Evolutionary conservation across 495 filamentous ascomycete species (phyloP), one percentile per base, ranked within the genome.

Genomic region (Lindgomyces ingoldianus): DNA sequence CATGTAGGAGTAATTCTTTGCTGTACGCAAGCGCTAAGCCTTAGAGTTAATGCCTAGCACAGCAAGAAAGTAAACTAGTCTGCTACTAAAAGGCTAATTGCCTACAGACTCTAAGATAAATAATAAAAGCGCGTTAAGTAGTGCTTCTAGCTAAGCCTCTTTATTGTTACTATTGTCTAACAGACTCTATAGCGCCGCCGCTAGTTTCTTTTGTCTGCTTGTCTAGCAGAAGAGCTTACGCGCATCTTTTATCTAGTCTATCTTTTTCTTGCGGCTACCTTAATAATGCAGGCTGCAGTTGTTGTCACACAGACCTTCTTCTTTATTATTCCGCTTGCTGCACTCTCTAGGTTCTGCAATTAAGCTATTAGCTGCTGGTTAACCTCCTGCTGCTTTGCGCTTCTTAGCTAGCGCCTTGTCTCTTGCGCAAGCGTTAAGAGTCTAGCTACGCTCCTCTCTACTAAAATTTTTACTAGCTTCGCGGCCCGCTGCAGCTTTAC

Each of bases 341-440:
- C n/a, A 60, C 57, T 60, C 18, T 60, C 26, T 50, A 24, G 18
- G 26, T 60, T 60, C 27, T 60, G 19, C 42, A 60, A 26, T 22
- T 36, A 30, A 4, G 8, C 57, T 50, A 60, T 49, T 39, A 39
- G 57, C 25, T 18, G 12, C 24, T 49, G 16, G 25, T 60, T 51
- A 49, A 60, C 25, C 26, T 60, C 45, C 21, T 50, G 11, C 21
- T 49, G 25, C 45, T 60, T 27, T 33, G 26, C 39, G 39, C 45
- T 60, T 39, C 24, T 27, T 29, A 60, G 57, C 57, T 51, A 60
- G 24, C 25, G n/a, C 33, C 27, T 60, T 60, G 41, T 60, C 26
- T 60, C 29, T 18, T 39, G 19, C 14, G 45, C 24, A 60, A 60
- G 57, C 27, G 45, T 60, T 33, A 36, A 60, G 19, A 60, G 45